Conservation (phyloP, 129 eudicot genomes). For the Solidago caesia region DNA sequence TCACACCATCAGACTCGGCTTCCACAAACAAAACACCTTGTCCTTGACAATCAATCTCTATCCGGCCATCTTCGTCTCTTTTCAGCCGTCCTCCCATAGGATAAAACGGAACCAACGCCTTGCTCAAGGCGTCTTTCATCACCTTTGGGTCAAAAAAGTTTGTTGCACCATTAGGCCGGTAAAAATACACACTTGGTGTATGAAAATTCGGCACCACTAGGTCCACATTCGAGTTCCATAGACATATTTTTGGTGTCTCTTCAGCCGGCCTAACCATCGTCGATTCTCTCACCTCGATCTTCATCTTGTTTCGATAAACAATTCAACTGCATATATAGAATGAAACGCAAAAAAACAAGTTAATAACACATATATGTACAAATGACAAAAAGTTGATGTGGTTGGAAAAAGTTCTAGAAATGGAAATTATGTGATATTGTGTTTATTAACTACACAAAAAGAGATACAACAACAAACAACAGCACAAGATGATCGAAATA, state of each 20-base stretch:
- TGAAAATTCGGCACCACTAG: constrained; percentile 64
- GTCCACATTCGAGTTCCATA: constrained; percentile 76
- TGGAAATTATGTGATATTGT: constrained; percentile 1
- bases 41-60: constrained; percentile 77
- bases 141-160: constrained; percentile 59
- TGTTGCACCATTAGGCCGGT: constrained; percentile 54
- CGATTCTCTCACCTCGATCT: constrained; percentile 53
- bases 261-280: constrained; percentile 65
- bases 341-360: not conserved
- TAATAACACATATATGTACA: constrained; percentile 2
- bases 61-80: constrained; percentile 71
- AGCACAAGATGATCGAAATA: not conserved
- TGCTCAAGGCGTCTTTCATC: constrained; percentile 59
- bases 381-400: not conserved
- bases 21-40: constrained; percentile 85
- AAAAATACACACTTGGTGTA: constrained; percentile 69
- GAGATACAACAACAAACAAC: not conserved
- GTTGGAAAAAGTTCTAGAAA: not conserved
- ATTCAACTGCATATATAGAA: not conserved
- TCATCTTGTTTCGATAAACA: constrained; percentile 28
- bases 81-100: constrained; percentile 81
- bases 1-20: constrained; percentile 57
- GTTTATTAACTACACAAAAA: not conserved
- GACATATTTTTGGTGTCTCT: constrained; percentile 46
- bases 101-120: constrained; percentile 69